Percentiles rank a stretch among this genome's conserved stretches.
phyloP scores from a whole-genome alignment of 1,284 basidiomycete genomes.

The Cutaneotrichosporon curvatum region DNA sequence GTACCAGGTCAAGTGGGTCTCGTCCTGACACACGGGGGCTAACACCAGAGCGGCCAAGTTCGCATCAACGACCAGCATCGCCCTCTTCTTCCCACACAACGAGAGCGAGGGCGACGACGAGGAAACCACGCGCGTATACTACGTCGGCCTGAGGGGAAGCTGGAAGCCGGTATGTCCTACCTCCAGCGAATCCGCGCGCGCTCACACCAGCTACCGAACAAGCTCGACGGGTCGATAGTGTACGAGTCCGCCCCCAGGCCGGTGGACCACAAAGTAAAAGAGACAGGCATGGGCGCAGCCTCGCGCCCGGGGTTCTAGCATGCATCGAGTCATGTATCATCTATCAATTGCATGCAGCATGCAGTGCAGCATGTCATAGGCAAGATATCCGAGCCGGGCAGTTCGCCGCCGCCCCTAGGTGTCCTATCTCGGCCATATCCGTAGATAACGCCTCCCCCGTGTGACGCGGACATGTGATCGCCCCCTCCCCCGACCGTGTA shows the following conservation, averaged over 20 bases:
- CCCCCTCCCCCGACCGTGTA: too few relatives aligned
- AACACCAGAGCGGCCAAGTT: conserved; percentile 43
- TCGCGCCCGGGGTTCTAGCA: conserved; percentile 15
- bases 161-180: conserved; percentile 34
- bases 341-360: too few relatives aligned
- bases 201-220: conserved; percentile 31
- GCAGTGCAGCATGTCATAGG: too few relatives aligned
- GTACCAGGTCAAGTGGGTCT: conserved; percentile 43
- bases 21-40: not conserved
- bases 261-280: conserved; percentile 39
- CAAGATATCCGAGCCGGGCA: too few relatives aligned
- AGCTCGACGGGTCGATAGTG: conserved; percentile 39
- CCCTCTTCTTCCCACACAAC: conserved; percentile 43
- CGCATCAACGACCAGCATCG: conserved; percentile 34
- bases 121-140: conserved; percentile 42
- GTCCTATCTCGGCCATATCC: too few relatives aligned
- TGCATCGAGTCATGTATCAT: not conserved
- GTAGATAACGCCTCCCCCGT: too few relatives aligned
- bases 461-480: too few relatives aligned
- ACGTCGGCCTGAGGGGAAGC: conserved; percentile 41
- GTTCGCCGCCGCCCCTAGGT: too few relatives aligned
- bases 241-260: conserved; percentile 45
- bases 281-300: conserved; percentile 9
- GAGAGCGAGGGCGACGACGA: conserved; percentile 41
- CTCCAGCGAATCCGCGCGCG: too few relatives aligned